A percentile compares a stretch with the other conserved stretches of the same genome.
Evolutionary conservation across 2,329 filamentous ascomycete species (phyloP).

Genomic region (Aureobasidium namibiae): DNA sequence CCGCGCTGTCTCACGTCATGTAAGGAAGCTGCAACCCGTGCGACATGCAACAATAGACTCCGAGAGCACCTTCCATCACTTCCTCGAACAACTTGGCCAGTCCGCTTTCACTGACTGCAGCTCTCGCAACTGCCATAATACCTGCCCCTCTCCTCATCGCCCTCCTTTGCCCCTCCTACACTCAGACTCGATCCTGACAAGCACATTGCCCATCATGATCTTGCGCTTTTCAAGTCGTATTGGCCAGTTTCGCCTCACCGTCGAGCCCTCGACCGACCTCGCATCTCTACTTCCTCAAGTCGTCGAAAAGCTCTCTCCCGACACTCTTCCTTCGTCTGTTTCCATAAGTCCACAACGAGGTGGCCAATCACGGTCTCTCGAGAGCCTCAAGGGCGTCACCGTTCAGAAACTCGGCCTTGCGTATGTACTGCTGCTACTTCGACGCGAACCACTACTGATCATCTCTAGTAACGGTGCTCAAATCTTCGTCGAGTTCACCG

Average conservation of each 20-base stretch:
- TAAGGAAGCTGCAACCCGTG: constrained; percentile 5
- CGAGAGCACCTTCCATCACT: background rate
- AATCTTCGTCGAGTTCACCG: constrained; percentile 75
- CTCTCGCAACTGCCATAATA: background rate
- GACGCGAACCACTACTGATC: constrained; percentile 21
- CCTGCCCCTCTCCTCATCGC: background rate
- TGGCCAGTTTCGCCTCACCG: constrained; percentile 79
- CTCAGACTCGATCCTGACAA: background rate
- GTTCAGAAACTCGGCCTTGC: constrained; percentile 50
- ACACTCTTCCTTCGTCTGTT: constrained; percentile 47
- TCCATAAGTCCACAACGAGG: constrained; percentile 53
- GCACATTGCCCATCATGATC: constrained; percentile 51
- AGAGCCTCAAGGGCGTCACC: constrained; percentile 44
- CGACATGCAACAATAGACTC: background rate
- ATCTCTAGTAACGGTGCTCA: constrained; percentile 72
- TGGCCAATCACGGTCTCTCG: constrained; percentile 47
- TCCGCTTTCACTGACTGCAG: background rate
- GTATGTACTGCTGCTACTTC: constrained; percentile 28
- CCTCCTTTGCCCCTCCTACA: background rate
- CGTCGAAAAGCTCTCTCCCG: constrained; percentile 51
- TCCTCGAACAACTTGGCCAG: background rate
- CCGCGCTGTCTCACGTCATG: background rate
- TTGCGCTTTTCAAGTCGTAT: constrained; percentile 83
- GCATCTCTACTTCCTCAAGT: constrained; percentile 47
- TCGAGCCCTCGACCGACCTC: constrained; percentile 69